These are phyloP conservation scores for Hypoxylon sp. DNA, from an alignment of 2,329 filamentous ascomycete genomes.

Conservation along the genomic window DNA sequence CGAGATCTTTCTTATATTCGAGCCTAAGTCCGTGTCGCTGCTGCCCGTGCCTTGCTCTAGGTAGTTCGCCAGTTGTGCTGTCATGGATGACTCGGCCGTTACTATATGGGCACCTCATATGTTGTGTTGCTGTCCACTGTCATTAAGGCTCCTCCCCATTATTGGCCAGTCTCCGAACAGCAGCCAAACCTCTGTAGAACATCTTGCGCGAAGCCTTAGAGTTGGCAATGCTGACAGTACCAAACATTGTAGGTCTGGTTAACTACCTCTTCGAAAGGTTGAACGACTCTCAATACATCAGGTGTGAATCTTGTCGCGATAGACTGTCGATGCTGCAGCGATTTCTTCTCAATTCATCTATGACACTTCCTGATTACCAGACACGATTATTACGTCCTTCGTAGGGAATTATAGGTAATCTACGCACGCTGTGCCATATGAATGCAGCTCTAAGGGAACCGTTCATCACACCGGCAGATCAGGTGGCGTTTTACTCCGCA, in stretches of 20 bases:
- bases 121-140: not conserved
- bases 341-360: too few species aligned
- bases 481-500: not conserved
- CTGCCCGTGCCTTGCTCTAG: slow-evolving; percentile 5
- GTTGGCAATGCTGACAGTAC: not conserved
- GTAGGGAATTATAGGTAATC: not conserved
- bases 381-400: not conserved
- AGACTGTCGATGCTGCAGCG: too few species aligned
- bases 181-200: too few species aligned
- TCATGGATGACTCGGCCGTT: slow-evolving; percentile 8
- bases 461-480: not conserved
- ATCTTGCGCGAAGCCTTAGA: not conserved
- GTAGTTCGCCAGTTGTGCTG: slow-evolving; percentile 5
- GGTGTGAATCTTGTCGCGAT: too few species aligned
- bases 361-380: too few species aligned
- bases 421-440: not conserved
- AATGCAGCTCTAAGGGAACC: not conserved
- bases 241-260: too few species aligned
- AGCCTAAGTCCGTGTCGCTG: not conserved
- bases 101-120: not conserved
- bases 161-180: not conserved
- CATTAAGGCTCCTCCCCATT: too few species aligned
- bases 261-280: not conserved
- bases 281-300: too few species aligned
- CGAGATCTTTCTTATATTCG: not conserved